phyloP scores from a whole-genome alignment of 192 early-diverging fungal species.

The Backusella sp. region DNA sequence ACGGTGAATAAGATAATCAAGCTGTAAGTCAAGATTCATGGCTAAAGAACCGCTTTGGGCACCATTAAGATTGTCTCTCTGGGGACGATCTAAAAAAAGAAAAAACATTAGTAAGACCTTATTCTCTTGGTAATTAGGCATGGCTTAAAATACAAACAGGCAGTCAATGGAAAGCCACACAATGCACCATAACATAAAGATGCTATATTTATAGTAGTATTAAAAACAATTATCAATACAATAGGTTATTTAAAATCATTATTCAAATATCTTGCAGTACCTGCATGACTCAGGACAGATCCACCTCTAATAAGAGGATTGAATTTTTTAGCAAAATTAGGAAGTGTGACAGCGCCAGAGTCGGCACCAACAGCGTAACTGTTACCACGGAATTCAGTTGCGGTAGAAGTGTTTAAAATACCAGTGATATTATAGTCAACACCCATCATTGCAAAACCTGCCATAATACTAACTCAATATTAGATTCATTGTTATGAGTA shows the following conservation, averaged over 20 bases:
- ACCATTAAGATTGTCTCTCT: constrained; percentile 41
- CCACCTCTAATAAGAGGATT: constrained; percentile 36
- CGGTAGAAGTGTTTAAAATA: not conserved
- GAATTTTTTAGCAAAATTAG: constrained; percentile 46
- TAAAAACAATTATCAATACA: too few relatives aligned
- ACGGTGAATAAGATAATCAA: constrained; percentile 41
- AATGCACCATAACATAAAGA: constrained; percentile 6
- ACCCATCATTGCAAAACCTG: constrained; percentile 53
- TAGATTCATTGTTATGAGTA: not conserved
- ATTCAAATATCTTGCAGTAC: too few relatives aligned
- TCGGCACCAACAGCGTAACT: constrained; percentile 54
- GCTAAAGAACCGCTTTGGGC: constrained; percentile 52
- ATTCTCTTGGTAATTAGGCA: not conserved
- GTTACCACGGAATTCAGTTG: constrained; percentile 43
- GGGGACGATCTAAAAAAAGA: constrained; percentile 14
- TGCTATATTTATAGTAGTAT: not conserved
- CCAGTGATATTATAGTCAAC: constrained; percentile 12
- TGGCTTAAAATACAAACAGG: not conserved
- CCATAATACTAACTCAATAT: constrained; percentile 43
- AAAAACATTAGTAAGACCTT: not conserved
- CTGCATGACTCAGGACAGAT: constrained; percentile 41
- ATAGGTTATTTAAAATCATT: too few relatives aligned
- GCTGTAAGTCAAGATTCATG: constrained; percentile 39
- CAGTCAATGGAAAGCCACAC: constrained; percentile 7
- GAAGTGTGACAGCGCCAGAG: constrained; percentile 38